These are phyloP conservation scores for Thelonectria discophora DNA, from an alignment of 2,329 filamentous ascomycete genomes.

Conservation along the genomic window DNA sequence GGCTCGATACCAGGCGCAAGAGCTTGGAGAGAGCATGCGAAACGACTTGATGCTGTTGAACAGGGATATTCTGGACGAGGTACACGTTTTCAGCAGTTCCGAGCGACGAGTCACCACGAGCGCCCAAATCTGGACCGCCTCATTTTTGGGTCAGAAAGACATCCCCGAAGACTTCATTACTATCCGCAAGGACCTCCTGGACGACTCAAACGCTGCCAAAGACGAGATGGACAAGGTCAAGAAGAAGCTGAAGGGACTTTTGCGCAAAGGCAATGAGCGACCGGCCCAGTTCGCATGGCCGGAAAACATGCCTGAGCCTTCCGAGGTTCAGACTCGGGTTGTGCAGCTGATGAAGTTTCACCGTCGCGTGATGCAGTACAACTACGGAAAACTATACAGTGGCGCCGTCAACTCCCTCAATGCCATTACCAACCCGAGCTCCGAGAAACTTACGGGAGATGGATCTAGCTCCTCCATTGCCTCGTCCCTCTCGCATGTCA, in stretches of 20 bases:
- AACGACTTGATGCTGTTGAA: constrained; percentile 95
- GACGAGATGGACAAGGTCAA: constrained; percentile 99
- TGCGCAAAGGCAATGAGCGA: constrained; percentile 91
- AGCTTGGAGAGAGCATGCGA: constrained; percentile 93
- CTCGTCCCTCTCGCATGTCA: constrained; percentile 66
- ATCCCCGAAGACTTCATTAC: constrained; percentile 86
- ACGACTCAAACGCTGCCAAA: constrained; percentile 98
- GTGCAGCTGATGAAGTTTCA: constrained; percentile 99
- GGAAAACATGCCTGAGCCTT: constrained; percentile 91
- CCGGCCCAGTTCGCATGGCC: constrained; percentile 99
- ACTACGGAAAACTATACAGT: constrained; percentile 82
- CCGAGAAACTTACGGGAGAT: constrained; percentile 55
- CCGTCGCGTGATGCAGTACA: constrained; percentile 91
- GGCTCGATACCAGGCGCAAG: constrained; percentile 93
- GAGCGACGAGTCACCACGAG: constrained; percentile 94
- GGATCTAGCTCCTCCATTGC: constrained; percentile 54
- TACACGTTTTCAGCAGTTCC: constrained; percentile 94
- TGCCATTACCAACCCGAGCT: constrained; percentile 62
- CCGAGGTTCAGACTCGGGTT: constrained; percentile 88
- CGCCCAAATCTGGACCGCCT: constrained; percentile 92
- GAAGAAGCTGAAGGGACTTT: constrained; percentile 94
- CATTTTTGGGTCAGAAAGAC: constrained; percentile 88
- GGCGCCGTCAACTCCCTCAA: constrained; percentile 71
- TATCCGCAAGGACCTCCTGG: constrained; percentile 91
- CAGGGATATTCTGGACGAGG: constrained; percentile 88